Evolutionary conservation across 331 rosid species (phyloP).

Genomic region (Rhamnella rubrinervis): DNA sequence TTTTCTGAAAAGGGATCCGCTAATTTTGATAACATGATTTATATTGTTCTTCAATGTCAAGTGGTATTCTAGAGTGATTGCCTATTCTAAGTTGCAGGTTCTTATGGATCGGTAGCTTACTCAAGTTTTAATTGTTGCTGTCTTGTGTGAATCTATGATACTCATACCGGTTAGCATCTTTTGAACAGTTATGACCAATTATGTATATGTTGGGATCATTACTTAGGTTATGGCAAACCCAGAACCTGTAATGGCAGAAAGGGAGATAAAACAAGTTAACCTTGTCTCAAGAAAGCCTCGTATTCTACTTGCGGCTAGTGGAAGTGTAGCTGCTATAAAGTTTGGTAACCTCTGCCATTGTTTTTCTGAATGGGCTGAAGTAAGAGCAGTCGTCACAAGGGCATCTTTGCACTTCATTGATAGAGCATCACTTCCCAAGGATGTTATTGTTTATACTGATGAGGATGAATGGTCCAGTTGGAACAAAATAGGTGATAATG

Average conservation of each 20-base stretch:
- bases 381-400: slow-evolving; percentile 60
- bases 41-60: too few species aligned
- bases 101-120: not conserved
- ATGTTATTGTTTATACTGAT: slow-evolving; percentile 41
- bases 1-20: too few species aligned
- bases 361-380: slow-evolving; percentile 81
- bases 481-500: slow-evolving; percentile 63
- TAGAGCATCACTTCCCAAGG: slow-evolving; percentile 47
- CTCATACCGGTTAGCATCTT: not conserved
- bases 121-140: not conserved
- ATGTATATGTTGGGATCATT: slow-evolving; percentile 21
- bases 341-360: slow-evolving; percentile 55
- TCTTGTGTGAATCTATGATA: not conserved
- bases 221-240: slow-evolving; percentile 47
- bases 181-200: not conserved
- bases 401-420: slow-evolving; percentile 65
- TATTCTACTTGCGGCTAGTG: slow-evolving; percentile 80
- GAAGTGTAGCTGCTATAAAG: slow-evolving; percentile 71
- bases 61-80: too few species aligned
- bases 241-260: slow-evolving; percentile 30
- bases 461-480: slow-evolving; percentile 77
- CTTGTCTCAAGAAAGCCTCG: slow-evolving; percentile 53
- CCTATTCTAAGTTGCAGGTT: not conserved
- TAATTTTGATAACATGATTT: too few species aligned
- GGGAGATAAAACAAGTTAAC: slow-evolving; percentile 24